A percentile compares a stretch with the other conserved stretches of the same genome.
These are phyloP conservation scores for Chenopodium quinoa DNA, from an alignment of 148 eudicot genomes.

Conservation along the genomic window DNA sequence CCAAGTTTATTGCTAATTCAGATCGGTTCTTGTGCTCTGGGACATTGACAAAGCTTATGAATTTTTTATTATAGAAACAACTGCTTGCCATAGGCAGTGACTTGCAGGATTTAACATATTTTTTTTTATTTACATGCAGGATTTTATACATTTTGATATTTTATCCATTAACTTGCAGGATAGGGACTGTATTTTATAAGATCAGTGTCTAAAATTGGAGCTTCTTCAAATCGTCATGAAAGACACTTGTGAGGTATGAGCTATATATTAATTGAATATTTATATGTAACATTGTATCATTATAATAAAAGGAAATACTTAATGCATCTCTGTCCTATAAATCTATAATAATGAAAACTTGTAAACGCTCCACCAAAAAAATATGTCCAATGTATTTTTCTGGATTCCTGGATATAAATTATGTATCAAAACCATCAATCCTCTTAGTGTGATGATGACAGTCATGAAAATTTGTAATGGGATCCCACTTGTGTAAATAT, in stretches of 20 bases:
- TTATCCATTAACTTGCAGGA: background rate
- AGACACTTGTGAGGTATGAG: background rate
- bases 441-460: background rate
- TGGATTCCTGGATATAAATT: background rate
- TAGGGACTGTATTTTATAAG: background rate
- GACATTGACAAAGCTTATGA: background rate
- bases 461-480: background rate
- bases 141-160: background rate
- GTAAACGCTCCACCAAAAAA: background rate
- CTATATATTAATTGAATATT: background rate
- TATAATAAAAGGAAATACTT: background rate
- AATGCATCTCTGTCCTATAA: background rate
- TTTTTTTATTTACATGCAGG: background rate
- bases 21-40: background rate
- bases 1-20: background rate
- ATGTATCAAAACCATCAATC: background rate
- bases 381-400: too few species aligned
- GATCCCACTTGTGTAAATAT: background rate
- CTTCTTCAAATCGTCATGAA: background rate
- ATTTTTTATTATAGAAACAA: background rate
- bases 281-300: background rate
- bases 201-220: background rate
- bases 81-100: conserved; percentile 1
- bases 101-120: conserved; percentile 3
- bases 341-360: background rate